phyloP scores from a whole-genome alignment of 2,329 filamentous ascomycete genomes.

The Calonectria pseudoturangicola region DNA sequence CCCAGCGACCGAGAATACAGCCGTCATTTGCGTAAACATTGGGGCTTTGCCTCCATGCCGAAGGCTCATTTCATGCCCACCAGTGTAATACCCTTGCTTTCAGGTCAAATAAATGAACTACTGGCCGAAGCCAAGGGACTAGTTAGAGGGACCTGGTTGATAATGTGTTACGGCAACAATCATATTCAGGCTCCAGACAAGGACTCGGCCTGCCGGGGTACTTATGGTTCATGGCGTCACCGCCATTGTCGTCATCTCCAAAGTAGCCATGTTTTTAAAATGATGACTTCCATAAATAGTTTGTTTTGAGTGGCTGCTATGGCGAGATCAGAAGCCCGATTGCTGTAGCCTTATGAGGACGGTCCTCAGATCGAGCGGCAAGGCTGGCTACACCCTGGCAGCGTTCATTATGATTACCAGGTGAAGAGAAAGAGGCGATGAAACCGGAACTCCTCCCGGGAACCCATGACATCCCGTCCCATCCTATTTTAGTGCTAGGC shows the following conservation, averaged over 20 bases:
- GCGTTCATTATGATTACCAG: too few species aligned
- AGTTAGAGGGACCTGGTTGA: not conserved
- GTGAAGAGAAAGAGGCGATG: constrained; percentile 59
- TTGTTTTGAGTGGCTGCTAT: constrained; percentile 52
- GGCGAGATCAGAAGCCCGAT: constrained; percentile 54
- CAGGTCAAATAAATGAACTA: not conserved
- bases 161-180: not conserved
- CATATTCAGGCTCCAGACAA: too few species aligned
- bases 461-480: constrained; percentile 62
- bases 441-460: constrained; percentile 58
- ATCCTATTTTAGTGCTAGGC: not conserved
- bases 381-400: too few species aligned
- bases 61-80: not conserved
- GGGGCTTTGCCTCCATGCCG: not conserved
- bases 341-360: constrained; percentile 58
- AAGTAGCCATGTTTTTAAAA: constrained; percentile 48
- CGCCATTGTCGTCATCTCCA: constrained; percentile 37
- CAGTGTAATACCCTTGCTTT: not conserved
- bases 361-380: constrained; percentile 52
- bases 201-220: not conserved
- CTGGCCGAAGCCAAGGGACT: not conserved
- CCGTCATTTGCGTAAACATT: not conserved
- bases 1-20: not conserved
- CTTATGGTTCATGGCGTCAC: constrained; percentile 3
- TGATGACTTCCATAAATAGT: constrained; percentile 56